These are phyloP conservation scores for Nemania abortiva DNA, from an alignment of 2,329 filamentous ascomycete genomes.

Conservation along the genomic window DNA sequence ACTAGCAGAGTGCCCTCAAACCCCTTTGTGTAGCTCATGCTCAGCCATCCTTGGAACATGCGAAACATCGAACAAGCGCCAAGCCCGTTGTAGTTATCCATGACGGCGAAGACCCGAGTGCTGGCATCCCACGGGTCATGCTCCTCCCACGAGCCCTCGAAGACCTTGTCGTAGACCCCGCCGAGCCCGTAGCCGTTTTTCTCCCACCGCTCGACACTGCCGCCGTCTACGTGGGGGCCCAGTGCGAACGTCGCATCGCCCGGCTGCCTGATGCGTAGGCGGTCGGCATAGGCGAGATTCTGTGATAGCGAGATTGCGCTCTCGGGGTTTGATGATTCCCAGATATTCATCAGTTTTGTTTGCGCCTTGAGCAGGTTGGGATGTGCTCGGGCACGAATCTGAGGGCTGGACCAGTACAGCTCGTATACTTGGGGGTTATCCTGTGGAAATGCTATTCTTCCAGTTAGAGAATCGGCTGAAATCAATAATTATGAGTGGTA, in stretches of 20 bases:
- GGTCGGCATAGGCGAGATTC: slow-evolving; percentile 77
- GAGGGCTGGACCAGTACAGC: slow-evolving; percentile 79
- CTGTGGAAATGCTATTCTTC: slow-evolving; percentile 69
- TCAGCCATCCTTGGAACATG: slow-evolving; percentile 91
- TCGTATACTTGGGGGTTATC: slow-evolving; percentile 78
- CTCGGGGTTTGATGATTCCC: slow-evolving; percentile 65
- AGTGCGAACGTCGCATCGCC: slow-evolving; percentile 78
- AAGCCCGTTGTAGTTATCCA: slow-evolving; percentile 82
- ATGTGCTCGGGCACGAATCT: slow-evolving; percentile 75
- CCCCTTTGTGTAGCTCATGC: slow-evolving; percentile 78
- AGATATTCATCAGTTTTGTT: slow-evolving; percentile 71
- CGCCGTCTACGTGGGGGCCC: slow-evolving; percentile 79
- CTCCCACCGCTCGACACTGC: slow-evolving; percentile 82
- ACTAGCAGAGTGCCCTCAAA: slow-evolving; percentile 84
- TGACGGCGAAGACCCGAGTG: slow-evolving; percentile 74
- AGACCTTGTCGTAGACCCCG: slow-evolving; percentile 78
- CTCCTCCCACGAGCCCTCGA: slow-evolving; percentile 80
- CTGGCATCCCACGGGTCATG: slow-evolving; percentile 87
- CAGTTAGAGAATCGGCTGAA: not conserved
- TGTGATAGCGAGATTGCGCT: slow-evolving; percentile 63
- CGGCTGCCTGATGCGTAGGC: slow-evolving; percentile 77
- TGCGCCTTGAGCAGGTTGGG: slow-evolving; percentile 73
- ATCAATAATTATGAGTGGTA: not conserved
- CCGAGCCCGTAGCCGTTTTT: slow-evolving; percentile 73
- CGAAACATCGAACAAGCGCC: slow-evolving; percentile 88